Base-by-base conservation (phyloP, 1,284 basidiomycete genomes). In the Vanrija humicola region DNA sequence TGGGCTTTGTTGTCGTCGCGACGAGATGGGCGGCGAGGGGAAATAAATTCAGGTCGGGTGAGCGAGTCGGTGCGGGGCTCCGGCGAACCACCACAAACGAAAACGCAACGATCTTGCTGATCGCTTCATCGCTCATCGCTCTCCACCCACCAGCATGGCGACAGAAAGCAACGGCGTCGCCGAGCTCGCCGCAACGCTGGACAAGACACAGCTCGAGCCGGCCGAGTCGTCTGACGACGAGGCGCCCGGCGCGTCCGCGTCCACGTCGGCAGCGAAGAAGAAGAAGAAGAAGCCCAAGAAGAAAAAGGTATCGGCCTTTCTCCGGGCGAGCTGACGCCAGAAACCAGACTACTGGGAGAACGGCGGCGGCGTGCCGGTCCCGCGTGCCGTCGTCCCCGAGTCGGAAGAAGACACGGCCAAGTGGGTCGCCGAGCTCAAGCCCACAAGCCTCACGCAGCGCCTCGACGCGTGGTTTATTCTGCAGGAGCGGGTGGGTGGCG, bases 381-480 rank as follows among this genome's bases (percentile, higher is more conserved):
- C 64, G 44, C 34, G 38, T 8, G 61, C 55, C 12, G 40, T 59
- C 14, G 34, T 34, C 9, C 18, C 55, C 14, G 66, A 67, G 44
- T 53, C 63, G 0, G 26, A 45, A 4, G 62, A 64, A 21, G 64
- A 66, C 19, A 52, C 43, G 1, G 52, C 48, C 3, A 50, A 46
- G 28, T 72, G 66, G 67, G 52, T 50, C 19, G 55, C 59, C 12
- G 61, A 67, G 53, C 53, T 70, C 6, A 25, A 50, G 25, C 56
- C 46, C 6, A 56, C 57, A 2, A 43, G 52, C 9, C 48, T 46
- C 45, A 66, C 62, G 10, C 49, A 50, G 23, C 10, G 29, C n/a
- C 46, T 67, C 7, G 54, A 62, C n/a, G 46, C 53, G 7, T 66
- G 62, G 56, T 58, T 54, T 16, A 39, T 72, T 6, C 48, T 69